Base-by-base conservation (phyloP, 2,329 filamentous ascomycete species). In the Fusarium domesticum region DNA sequence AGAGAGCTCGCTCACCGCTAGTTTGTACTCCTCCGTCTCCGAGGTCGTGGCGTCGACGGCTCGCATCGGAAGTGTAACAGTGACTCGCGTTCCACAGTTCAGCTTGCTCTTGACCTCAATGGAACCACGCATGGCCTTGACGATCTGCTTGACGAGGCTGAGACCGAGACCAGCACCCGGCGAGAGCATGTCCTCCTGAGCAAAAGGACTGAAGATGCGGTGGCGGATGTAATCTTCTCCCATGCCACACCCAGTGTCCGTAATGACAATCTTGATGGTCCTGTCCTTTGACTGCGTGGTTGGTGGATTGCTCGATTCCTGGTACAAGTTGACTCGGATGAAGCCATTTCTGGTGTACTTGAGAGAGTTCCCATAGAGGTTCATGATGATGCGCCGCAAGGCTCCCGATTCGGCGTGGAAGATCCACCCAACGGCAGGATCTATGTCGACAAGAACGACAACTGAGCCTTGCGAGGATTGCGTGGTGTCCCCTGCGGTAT, bases 201-300 rank as follows among this genome's bases (percentile, higher is more conserved):
- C 63, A 47, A 87, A 87, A 0, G 83, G 80, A 0, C 74, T 77
- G 55, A 84, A 88, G 0, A 87, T 62, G 11, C 74, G 72, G 10
- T 78, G 73, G 12, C 74, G 70, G 17, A 87, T 65, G 53, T 80
- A 88, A 6, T 85, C 78, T 11, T 77, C 69, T 0, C 75, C 75
- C 17, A 88, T 88, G 2, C 84, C 85, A 37, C 72, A 74, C 2
- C 84, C 85, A 0, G 84, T 83, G 53, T 88, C 84, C 0, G 70
- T 68, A 3, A 88, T 73, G 0, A 70, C 75, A 11, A 83, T 55
- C 3, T 53, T 58, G 12, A 66, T 47, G 3, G 50, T 36, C 20
- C 48, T 35, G 10, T 56, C 45, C 6, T 40, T 39, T 19, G 36
- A 8, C 6, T 19, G 25, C n/a, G 33, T 33, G 20, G 17, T 35